Evolutionary conservation across 306 rosid genomes (phyloP), one percentile per base, ranked within the genome.

Genomic region (Hylodesmum podocarpum): DNA sequence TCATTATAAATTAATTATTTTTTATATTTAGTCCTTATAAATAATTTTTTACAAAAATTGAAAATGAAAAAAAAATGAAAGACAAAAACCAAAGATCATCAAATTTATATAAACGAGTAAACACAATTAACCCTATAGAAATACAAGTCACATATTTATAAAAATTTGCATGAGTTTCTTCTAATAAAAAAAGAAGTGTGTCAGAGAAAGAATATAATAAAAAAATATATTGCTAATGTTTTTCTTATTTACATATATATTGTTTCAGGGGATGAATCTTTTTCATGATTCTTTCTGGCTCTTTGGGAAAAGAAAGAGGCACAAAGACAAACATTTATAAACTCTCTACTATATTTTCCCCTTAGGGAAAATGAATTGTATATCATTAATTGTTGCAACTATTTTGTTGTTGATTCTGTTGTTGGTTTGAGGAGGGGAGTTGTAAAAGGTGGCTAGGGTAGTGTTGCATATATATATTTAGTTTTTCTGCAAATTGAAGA

Each of bases 351-450:
- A 43, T 41, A 40, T 2, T 64, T 65, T 33, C 51, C 34, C 27
- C 8, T 10, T 5, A 21, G 51, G 74, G 13, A 64, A 21, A 36
- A 64, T 1, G 3, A 65, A 34, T 19, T 68, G 70, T 78, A 78
- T 58, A 44, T 70, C 70, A 68, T 78, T 58, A n/a, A 34, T 68
- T 41, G 27, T 8, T 69, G 50, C 66, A 53, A 40, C 27, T 54
- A 55, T 36, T 55, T 15, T 34, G 8, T 25, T 44, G 8, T 18
- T 19, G 43, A 15, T 8, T 18, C 46, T 46, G n/a, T 19, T 22
- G 21, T 21, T 43, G 70, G 62, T 47, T 44, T 69, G 9, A 39
- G 47, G 43, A 12, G 24, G 75, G 74, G 25, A 39, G 27, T n/a
- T 40, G 16, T 29, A 66, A 51, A 67, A 0, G 33, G 58, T 41